phyloP scores from a whole-genome alignment of 768 basidiomycete genomes.

The Brasilioporus rufonigricans region DNA sequence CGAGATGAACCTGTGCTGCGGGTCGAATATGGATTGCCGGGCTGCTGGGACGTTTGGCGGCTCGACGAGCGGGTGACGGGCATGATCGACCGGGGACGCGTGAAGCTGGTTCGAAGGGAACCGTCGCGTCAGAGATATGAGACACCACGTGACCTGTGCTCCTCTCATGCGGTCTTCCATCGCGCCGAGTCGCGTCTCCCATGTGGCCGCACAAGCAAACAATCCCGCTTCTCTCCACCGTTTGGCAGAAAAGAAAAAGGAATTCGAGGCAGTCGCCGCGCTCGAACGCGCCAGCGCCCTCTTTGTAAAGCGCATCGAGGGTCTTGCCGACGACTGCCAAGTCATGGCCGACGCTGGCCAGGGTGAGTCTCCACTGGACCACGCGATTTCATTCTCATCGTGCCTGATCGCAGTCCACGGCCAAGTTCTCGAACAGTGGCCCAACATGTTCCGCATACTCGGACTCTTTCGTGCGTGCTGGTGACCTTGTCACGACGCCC shows the following conservation, averaged over 20 bases:
- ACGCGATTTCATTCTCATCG: neutral
- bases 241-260: slow-evolving; percentile 77
- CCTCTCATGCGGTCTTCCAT: slow-evolving; percentile 12
- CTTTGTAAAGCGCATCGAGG: slow-evolving; percentile 67
- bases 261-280: slow-evolving; percentile 71
- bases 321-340: slow-evolving; percentile 67
- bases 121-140: slow-evolving; percentile 11
- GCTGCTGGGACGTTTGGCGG: slow-evolving; percentile 10
- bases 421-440: slow-evolving; percentile 77
- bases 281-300: slow-evolving; percentile 62
- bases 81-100: slow-evolving; percentile 13
- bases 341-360: slow-evolving; percentile 76
- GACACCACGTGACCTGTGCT: neutral
- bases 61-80: slow-evolving; percentile 31
- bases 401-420: slow-evolving; percentile 55
- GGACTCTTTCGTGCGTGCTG: slow-evolving; percentile 58
- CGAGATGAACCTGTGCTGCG: slow-evolving; percentile 8
- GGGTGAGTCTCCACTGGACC: slow-evolving; percentile 39
- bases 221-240: slow-evolving; percentile 52
- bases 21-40: slow-evolving; percentile 2
- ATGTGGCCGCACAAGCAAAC: slow-evolving; percentile 41
- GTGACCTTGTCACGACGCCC: neutral
- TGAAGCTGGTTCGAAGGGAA: neutral
- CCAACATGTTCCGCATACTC: slow-evolving; percentile 78
- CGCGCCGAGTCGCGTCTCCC: slow-evolving; percentile 49